Conservation (phyloP, 2,329 filamentous ascomycete species). For the Zymoseptoria tritici region DNA sequence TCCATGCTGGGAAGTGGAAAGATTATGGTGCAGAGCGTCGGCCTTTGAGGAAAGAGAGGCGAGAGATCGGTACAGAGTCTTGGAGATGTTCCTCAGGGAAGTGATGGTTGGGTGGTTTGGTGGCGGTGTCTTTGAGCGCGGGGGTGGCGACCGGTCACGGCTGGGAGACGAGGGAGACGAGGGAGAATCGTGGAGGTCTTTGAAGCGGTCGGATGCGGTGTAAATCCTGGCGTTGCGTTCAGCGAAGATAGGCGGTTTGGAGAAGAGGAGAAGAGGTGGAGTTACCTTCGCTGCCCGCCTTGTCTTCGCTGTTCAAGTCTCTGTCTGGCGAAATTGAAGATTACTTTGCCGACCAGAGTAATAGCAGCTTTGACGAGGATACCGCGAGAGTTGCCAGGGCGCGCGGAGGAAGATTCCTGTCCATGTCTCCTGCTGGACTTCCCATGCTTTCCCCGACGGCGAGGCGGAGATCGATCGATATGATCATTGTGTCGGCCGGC, state of each 20-base stretch:
- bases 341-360: neutral
- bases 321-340: neutral
- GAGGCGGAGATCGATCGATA: neutral
- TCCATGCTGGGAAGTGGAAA: too few relatives aligned
- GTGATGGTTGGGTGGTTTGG: neutral
- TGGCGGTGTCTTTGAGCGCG: neutral
- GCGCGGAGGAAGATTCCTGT: rapidly evolving
- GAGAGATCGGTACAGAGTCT: neutral
- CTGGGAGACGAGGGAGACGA: too few relatives aligned
- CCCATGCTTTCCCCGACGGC: neutral
- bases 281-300: neutral
- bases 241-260: neutral
- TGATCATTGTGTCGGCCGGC: neutral
- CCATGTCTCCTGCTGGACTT: too few relatives aligned
- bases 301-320: neutral
- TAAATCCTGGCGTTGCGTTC: neutral
- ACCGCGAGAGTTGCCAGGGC: neutral
- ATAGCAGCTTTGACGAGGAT: neutral
- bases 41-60: neutral
- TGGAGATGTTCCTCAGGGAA: neutral
- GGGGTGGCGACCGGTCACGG: too few relatives aligned
- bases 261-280: neutral
- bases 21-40: neutral
- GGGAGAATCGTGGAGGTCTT: neutral
- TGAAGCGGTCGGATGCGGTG: neutral